Percentiles rank a stretch among this genome's conserved stretches.
These are phyloP conservation scores for Setaria viridis DNA, from an alignment of 202 grass and related monocot species.

Conservation along the genomic window DNA sequence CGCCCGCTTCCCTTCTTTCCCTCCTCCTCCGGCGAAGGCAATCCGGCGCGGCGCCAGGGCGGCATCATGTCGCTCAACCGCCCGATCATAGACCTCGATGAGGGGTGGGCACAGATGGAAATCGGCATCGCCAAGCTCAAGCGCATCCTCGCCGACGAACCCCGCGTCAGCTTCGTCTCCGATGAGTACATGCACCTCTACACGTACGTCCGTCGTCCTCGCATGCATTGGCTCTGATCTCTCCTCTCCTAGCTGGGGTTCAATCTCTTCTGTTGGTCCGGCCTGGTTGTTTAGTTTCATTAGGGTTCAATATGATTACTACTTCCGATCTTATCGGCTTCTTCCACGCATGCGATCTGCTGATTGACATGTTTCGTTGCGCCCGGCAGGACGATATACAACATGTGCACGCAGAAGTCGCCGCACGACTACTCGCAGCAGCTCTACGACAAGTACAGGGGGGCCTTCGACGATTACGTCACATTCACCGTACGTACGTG, in stretches of 20 bases:
- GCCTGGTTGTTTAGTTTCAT: not conserved
- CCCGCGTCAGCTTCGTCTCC: not conserved
- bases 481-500: constrained; percentile 49
- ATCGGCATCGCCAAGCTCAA: constrained; percentile 6
- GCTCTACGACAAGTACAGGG: constrained; percentile 60
- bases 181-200: constrained; percentile 70
- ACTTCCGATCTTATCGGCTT: not conserved
- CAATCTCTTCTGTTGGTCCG: not conserved
- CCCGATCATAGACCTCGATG: not conserved
- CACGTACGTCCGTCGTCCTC: constrained; percentile 57
- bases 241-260: not conserved
- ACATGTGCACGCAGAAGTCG: constrained; percentile 94
- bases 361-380: not conserved
- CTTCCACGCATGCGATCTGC: not conserved
- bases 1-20: not conserved
- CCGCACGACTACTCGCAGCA: constrained; percentile 91
- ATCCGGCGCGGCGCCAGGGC: not conserved
- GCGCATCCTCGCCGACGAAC: constrained; percentile 29
- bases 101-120: not conserved
- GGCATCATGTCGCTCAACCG: not conserved
- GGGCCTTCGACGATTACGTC: constrained; percentile 57
- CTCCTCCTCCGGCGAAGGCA: not conserved
- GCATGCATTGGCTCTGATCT: not conserved
- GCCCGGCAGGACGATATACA: constrained; percentile 57
- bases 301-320: not conserved